Evolutionary conservation across 2,329 filamentous ascomycete species (phyloP), one percentile per base, ranked within the genome.

Genomic region (Xylaria sp.): DNA sequence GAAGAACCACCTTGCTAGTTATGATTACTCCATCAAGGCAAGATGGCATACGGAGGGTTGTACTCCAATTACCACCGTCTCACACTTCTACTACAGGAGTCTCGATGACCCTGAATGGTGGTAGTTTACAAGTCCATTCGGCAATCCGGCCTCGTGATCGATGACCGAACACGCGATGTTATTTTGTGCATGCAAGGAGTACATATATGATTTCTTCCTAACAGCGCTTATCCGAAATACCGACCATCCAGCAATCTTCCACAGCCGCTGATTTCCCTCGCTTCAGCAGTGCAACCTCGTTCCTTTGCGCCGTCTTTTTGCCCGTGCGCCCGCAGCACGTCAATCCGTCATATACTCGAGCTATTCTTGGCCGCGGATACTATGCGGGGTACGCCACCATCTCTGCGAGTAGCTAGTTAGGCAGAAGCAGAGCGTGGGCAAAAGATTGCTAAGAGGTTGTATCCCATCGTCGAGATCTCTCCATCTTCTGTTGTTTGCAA

Each of bases 191-290:
- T 28, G 32, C 34, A 56, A 9, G 53, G 18, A 23, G 34, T 56
- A 56, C 5, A 28, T 56, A 55, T 34, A 55, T 41, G 34, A 28
- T 13, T 28, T 56, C 34, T n/a, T 56, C 53, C 48, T 39, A 53
- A 34, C 62, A 53, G 66, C 60, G 68, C 53, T 64, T 68, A 68
- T 64, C 70, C 68, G 63, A 68, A 67, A 72, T 70, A 66, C 56
- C 61, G 53, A 46, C 68, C 70, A 72, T 63, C 68, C 63, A 70
- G 61, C 69, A 45, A 32, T 55, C 66, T 62, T 46, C 48, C 23
- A 67, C 41, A 70, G 70, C 68, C 68, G 70, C 70, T 62, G 65
- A 65, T 64, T 63, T 39, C 63, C 63, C 63, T 70, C 68, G 70
- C 70, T 72, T 70, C 70, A 59, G 70, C 66, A 65, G 46, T 72